phyloP scores from a whole-genome alignment of 257 asterid species.

The Nicotiana sylvestris region DNA sequence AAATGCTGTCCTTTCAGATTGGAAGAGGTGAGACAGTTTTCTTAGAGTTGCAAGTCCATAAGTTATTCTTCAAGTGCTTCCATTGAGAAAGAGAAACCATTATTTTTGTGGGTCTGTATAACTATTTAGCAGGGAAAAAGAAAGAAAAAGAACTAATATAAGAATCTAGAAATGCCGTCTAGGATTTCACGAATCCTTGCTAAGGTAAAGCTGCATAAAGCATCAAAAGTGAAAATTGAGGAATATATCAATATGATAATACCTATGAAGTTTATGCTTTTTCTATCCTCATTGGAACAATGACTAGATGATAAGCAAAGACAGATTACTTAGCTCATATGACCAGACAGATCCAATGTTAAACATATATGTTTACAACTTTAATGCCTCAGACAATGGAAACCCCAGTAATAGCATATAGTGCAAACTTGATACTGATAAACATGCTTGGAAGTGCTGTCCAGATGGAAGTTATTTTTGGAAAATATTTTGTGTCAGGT shows the following conservation, averaged over 20 bases:
- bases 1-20: not conserved
- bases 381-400: not conserved
- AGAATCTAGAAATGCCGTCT: slow-evolving; percentile 1
- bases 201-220: not conserved
- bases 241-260: not conserved
- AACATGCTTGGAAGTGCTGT: not conserved
- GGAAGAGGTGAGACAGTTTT: not conserved
- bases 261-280: not conserved
- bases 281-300: not conserved
- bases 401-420: not conserved
- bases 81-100: not conserved
- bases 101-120: not conserved
- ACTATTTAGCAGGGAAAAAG: not conserved
- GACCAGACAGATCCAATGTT: not conserved
- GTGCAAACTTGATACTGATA: not conserved
- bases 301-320: not conserved
- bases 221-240: not conserved
- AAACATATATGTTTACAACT: not conserved
- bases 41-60: not conserved
- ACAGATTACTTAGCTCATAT: not conserved
- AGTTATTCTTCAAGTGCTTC: not conserved
- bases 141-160: not conserved
- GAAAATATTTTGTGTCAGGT: not conserved
- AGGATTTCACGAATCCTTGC: not conserved
- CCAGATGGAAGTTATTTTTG: not conserved